Evolutionary conservation across 2,329 filamentous ascomycete species (phyloP).

Genomic region (Tolypocladium album): DNA sequence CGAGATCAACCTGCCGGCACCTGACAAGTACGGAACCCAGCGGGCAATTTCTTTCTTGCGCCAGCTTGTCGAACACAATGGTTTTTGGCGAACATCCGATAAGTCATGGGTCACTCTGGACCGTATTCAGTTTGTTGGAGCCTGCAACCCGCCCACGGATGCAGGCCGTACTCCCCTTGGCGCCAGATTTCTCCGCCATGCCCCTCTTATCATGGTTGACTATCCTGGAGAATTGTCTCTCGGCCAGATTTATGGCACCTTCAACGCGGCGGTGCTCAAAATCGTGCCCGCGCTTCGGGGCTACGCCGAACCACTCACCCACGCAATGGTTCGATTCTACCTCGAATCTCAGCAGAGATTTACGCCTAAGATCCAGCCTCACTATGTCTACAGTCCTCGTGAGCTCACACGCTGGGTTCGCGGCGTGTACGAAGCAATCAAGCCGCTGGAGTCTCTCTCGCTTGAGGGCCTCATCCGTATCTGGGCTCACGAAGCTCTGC

Average conservation of each 20-base stretch:
- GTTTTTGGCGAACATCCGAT: conserved; percentile 96
- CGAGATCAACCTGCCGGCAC: conserved; percentile 96
- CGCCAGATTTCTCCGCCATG: conserved; percentile 86
- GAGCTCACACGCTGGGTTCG: conserved; percentile 96
- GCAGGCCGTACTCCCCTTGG: conserved; percentile 92
- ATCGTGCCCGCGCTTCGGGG: conserved; percentile 91
- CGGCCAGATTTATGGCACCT: conserved; percentile 96
- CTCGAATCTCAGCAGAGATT: conserved; percentile 89
- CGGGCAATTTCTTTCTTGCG: conserved; percentile 94
- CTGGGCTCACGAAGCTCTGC: conserved; percentile 94
- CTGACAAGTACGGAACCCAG: conserved; percentile 95
- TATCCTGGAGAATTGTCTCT: conserved; percentile 94
- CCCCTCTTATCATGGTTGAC: conserved; percentile 98
- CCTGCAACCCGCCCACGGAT: conserved; percentile 96
- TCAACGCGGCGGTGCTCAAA: conserved; percentile 93
- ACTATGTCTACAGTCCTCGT: conserved; percentile 98
- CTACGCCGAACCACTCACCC: conserved; percentile 86
- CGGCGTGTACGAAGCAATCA: conserved; percentile 93
- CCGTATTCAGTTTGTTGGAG: conserved; percentile 96
- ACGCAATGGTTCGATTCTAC: conserved; percentile 96
- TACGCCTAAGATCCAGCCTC: conserved; percentile 91
- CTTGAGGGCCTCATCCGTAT: conserved; percentile 91
- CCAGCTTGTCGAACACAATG: conserved; percentile 96
- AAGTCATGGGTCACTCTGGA: conserved; percentile 97
- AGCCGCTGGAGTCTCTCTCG: conserved; percentile 76